Base-by-base conservation (phyloP, 1,139 yeast genomes). In the Taphrina communis region DNA sequence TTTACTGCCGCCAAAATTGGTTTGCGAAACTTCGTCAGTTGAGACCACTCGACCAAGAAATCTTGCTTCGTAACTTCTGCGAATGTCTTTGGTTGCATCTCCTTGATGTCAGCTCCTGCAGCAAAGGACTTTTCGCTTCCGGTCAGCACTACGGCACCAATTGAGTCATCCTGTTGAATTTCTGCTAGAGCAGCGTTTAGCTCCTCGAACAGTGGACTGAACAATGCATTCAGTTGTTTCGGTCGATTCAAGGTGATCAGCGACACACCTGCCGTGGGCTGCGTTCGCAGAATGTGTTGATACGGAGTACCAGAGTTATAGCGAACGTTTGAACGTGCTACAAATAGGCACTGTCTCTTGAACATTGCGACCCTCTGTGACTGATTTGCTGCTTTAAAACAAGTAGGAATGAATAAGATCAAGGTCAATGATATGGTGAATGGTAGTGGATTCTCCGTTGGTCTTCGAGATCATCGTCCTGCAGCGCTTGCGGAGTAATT, bases 161-260 rank as follows among this genome's bases (percentile, higher is more conserved):
- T 78, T 31, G 77, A 75, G 6, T 75, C 75, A 69, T 82, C 82
- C 21, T 71, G 65, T 69, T 82, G 83, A 2, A 83, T 82, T 12
- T 74, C 75, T 17, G 62, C 59, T 59, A 83, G 74, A 6, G 84
- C 85, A 12, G 75, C 75, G 73, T 82, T 77, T 25, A 83, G 74
- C 72, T 83, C 86, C 9, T 56, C 68, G 70, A 83, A 76, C 25
- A 83, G 83, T 2, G 79, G 83, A 1, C 84, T 82, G 75, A 80
- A 83, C 73, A 88, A 81, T 9, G 93, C 90, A 76, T 88, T 88
- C 73, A 88, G 82, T 59, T 86, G 86, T 73, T 81, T 80, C 48
- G 93, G 91, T 58, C 89, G 81, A 78, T 88, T 86, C 70, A 88
- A 78, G 36, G 88, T 84, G 73, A 88, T 85, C 70, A 79, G 78